A percentile compares a stretch with the other conserved stretches of the same genome.
phyloP scores from a whole-genome alignment of 768 basidiomycete genomes.

The Tricholomella constricta region DNA sequence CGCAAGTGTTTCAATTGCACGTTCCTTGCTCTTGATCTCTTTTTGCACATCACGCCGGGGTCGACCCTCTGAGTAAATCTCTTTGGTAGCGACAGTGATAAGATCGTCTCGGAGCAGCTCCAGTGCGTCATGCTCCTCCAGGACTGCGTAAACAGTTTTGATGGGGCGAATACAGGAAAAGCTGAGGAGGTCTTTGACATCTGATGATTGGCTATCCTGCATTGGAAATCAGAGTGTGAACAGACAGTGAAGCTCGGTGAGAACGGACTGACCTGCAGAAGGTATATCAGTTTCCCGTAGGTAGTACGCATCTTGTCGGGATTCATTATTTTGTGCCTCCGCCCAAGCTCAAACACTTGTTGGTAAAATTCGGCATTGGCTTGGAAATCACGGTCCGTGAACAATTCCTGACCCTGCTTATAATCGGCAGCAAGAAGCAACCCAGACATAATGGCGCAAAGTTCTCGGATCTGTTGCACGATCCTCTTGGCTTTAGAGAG shows the following conservation, averaged over 20 bases:
- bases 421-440: constrained; percentile 83
- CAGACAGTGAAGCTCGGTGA: not conserved
- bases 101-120: constrained; percentile 78
- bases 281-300: constrained; percentile 84
- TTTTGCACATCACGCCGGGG: constrained; percentile 77
- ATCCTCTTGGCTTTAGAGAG: constrained; percentile 86
- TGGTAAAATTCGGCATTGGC: constrained; percentile 82
- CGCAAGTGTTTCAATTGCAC: constrained; percentile 78
- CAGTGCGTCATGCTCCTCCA: constrained; percentile 65
- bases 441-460: constrained; percentile 87
- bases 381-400: constrained; percentile 79
- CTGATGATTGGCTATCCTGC: constrained; percentile 83
- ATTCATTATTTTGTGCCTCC: constrained; percentile 90
- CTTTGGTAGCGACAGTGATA: constrained; percentile 74
- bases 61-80: constrained; percentile 75
- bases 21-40: constrained; percentile 83
- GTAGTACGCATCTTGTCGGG: constrained; percentile 91
- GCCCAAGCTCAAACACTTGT: constrained; percentile 76
- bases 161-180: constrained; percentile 82
- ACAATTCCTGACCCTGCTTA: constrained; percentile 86
- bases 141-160: constrained; percentile 67
- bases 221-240: constrained; percentile 10
- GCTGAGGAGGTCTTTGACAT: constrained; percentile 76
- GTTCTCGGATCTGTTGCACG: constrained; percentile 82
- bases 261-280: constrained; percentile 62